Percentiles rank a stretch among this genome's conserved stretches.
Conservation (phyloP, 23 red algal species). For the Pyropia yezoensis region DNA sequence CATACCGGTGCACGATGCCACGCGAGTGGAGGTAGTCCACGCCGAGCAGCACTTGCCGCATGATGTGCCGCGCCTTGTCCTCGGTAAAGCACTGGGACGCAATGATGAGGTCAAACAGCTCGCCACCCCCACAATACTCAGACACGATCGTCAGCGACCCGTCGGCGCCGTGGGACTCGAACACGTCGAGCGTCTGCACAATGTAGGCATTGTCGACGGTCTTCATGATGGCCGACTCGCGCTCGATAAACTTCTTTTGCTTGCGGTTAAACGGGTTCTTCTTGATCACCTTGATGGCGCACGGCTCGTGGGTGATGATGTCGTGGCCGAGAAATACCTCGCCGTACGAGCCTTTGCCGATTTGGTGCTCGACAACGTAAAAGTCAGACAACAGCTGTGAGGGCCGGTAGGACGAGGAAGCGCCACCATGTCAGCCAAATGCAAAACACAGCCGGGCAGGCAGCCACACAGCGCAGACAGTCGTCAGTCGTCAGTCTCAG, state of each 20-base stretch:
- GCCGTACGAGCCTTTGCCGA: slow-evolving; percentile 73
- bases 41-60: slow-evolving; percentile 60
- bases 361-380: slow-evolving; percentile 43
- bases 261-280: slow-evolving; percentile 65
- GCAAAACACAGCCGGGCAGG: too few species aligned
- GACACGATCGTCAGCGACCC: slow-evolving; percentile 44
- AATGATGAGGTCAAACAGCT: slow-evolving; percentile 79
- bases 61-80: slow-evolving; percentile 63
- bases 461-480: too few species aligned
- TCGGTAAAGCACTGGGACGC: slow-evolving; percentile 63
- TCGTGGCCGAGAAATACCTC: slow-evolving; percentile 47
- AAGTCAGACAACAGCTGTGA: slow-evolving; percentile 12
- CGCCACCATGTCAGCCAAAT: too few species aligned
- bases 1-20: slow-evolving; percentile 53
- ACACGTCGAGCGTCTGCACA: slow-evolving; percentile 65
- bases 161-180: slow-evolving; percentile 32
- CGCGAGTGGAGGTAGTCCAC: slow-evolving; percentile 64
- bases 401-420: too few species aligned
- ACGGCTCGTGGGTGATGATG: slow-evolving; percentile 18
- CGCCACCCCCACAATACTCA: slow-evolving; percentile 70
- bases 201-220: slow-evolving; percentile 61
- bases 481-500: too few species aligned
- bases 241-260: slow-evolving; percentile 73
- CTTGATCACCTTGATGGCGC: slow-evolving; percentile 40
- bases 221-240: slow-evolving; percentile 64